Evolutionary conservation across 2,329 filamentous ascomycete species (phyloP).

Genomic region (Fusarium sp.): DNA sequence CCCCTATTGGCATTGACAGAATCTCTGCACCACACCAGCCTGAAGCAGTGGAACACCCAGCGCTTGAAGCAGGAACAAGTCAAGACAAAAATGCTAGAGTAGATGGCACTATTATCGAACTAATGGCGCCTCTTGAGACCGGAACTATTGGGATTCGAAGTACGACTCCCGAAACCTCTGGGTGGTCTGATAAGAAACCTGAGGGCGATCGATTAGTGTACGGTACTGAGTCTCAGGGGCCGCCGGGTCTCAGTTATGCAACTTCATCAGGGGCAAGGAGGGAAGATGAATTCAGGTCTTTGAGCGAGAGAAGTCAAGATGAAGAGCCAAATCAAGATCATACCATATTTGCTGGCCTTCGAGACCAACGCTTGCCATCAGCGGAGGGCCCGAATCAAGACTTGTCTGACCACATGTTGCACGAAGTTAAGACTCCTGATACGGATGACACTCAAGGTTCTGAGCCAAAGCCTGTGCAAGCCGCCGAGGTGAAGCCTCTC

Average conservation of each 20-base stretch:
- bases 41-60: background rate
- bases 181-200: background rate
- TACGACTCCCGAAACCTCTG: background rate
- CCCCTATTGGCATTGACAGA: slow-evolving; percentile 8
- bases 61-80: background rate
- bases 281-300: background rate
- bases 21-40: background rate
- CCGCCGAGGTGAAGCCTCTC: slow-evolving; percentile 13
- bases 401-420: background rate
- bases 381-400: background rate
- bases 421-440: slow-evolving; percentile 16
- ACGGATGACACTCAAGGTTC: slow-evolving; percentile 21
- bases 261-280: background rate
- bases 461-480: slow-evolving; percentile 13
- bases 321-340: background rate
- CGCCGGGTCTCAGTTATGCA: background rate
- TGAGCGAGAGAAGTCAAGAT: background rate
- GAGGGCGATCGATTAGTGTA: background rate
- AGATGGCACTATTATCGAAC: background rate
- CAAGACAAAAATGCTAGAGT: background rate
- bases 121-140: background rate
- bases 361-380: background rate
- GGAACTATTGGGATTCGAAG: background rate
- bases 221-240: background rate
- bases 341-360: background rate